A percentile compares a stretch with the other conserved stretches of the same genome.
Evolutionary conservation across 805 yeast species (phyloP).

Genomic region (Metschnikowia arizonensis): DNA sequence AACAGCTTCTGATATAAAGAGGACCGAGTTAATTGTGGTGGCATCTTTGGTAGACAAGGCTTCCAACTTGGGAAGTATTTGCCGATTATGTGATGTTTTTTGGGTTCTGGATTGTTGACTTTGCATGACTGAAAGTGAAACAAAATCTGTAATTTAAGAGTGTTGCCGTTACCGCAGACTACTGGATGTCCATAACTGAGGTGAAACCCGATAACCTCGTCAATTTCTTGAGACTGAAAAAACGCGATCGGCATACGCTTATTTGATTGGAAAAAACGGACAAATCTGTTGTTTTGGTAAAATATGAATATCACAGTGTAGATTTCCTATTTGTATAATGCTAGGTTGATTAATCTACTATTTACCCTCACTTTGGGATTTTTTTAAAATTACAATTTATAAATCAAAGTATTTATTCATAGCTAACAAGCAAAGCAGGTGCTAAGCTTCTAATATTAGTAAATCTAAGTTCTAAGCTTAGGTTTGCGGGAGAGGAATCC

Average conservation of each 20-base stretch:
- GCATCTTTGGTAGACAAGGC: constrained; percentile 89
- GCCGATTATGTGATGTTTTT: constrained; percentile 85
- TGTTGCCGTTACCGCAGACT: constrained; percentile 92
- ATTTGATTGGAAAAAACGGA: constrained; percentile 94
- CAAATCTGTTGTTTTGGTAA: constrained; percentile 70
- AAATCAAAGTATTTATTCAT: not conserved
- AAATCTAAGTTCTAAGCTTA: too few species aligned
- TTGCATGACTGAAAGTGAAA: constrained; percentile 65
- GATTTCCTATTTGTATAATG: too few species aligned
- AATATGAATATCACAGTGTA: too few species aligned
- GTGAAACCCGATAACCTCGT: constrained; percentile 57
- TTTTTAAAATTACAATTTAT: too few species aligned
- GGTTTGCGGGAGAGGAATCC: too few species aligned
- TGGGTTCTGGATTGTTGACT: constrained; percentile 84
- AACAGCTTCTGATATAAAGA: constrained; percentile 45
- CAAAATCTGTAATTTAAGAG: constrained; percentile 67
- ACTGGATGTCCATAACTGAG: constrained; percentile 91
- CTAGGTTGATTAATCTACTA: too few species aligned
- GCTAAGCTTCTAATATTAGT: not conserved
- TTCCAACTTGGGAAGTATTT: constrained; percentile 91
- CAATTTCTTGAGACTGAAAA: constrained; percentile 55
- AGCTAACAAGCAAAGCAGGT: not conserved
- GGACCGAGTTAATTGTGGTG: constrained; percentile 87
- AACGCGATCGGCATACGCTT: constrained; percentile 74
- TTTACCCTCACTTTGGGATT: too few species aligned